Percentiles rank a stretch among this genome's conserved stretches.
These are phyloP conservation scores for Cordia subcordata DNA, from an alignment of 257 asterid genomes.

Conservation along the genomic window DNA sequence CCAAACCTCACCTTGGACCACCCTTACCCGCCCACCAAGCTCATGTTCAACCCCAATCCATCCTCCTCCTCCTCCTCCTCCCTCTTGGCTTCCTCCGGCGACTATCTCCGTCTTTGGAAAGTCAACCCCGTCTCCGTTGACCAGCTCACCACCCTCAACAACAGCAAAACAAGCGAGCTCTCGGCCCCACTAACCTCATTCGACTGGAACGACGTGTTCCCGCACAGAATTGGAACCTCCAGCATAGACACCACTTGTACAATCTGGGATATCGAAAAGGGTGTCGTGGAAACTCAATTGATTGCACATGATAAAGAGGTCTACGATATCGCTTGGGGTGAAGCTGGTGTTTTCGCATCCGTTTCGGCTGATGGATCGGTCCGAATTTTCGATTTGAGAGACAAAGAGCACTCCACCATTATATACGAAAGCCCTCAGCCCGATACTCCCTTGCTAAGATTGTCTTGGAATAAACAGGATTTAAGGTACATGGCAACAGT, in stretches of 20 bases:
- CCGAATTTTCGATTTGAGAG: constrained; percentile 79
- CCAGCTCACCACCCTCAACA: constrained; percentile 43
- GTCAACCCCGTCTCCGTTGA: constrained; percentile 49
- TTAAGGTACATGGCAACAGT: constrained; percentile 90
- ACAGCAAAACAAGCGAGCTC: constrained; percentile 65
- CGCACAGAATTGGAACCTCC: constrained; percentile 73
- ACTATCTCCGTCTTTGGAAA: constrained; percentile 85
- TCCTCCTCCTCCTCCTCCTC: constrained; percentile 38
- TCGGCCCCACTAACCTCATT: constrained; percentile 87
- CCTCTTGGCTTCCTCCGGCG: constrained; percentile 84
- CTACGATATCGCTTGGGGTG: constrained; percentile 95
- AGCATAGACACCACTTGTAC: constrained; percentile 90
- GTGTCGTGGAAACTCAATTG: constrained; percentile 77
- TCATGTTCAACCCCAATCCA: constrained; percentile 67
- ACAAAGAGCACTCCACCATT: constrained; percentile 89
- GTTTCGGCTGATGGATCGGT: constrained; percentile 92
- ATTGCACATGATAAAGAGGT: constrained; percentile 94
- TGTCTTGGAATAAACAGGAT: constrained; percentile 98
- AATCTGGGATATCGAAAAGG: constrained; percentile 78
- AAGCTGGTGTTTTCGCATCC: constrained; percentile 79
- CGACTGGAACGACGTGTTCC: constrained; percentile 89
- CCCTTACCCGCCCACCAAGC: constrained; percentile 87
- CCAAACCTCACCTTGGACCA: constrained; percentile 73
- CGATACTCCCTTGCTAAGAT: constrained; percentile 68
- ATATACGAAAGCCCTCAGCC: constrained; percentile 81